Conservation (phyloP, 192 early-diverging fungal genomes). For the Podila epigama region DNA sequence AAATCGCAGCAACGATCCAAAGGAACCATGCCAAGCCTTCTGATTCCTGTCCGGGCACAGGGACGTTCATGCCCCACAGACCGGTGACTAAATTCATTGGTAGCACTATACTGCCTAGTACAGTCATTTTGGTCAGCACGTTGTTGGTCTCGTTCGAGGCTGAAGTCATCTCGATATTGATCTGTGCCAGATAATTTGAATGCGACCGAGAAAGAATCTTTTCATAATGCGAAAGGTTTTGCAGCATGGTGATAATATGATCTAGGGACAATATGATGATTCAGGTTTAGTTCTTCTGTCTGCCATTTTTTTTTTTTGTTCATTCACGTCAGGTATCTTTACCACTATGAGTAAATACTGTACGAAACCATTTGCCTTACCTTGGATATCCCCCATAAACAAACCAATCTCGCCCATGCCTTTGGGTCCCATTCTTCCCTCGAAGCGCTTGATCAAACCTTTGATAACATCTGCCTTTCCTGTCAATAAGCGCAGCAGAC, state of each 20-base stretch:
- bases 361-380: constrained; percentile 28
- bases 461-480: constrained; percentile 65
- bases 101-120: constrained; percentile 87
- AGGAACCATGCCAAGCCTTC: constrained; percentile 59
- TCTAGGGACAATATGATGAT: constrained; percentile 54
- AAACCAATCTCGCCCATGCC: constrained; percentile 65
- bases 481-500: constrained; percentile 55
- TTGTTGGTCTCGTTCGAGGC: constrained; percentile 86
- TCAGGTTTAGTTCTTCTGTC: too few species aligned
- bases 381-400: constrained; percentile 83
- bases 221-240: constrained; percentile 80
- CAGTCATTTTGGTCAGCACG: constrained; percentile 88
- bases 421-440: constrained; percentile 50
- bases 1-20: constrained; percentile 57
- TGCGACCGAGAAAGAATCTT: constrained; percentile 74
- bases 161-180: constrained; percentile 77
- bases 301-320: too few species aligned
- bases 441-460: constrained; percentile 62
- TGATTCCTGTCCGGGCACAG: constrained; percentile 66
- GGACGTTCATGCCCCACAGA: constrained; percentile 71
- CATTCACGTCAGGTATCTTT: too few species aligned
- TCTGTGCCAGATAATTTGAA: constrained; percentile 78
- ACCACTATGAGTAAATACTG: too few species aligned
- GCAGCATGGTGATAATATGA: constrained; percentile 81
- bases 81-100: constrained; percentile 91